Conservation (phyloP, 352 stramenopile genomes). For the Pythium folliculosum region DNA sequence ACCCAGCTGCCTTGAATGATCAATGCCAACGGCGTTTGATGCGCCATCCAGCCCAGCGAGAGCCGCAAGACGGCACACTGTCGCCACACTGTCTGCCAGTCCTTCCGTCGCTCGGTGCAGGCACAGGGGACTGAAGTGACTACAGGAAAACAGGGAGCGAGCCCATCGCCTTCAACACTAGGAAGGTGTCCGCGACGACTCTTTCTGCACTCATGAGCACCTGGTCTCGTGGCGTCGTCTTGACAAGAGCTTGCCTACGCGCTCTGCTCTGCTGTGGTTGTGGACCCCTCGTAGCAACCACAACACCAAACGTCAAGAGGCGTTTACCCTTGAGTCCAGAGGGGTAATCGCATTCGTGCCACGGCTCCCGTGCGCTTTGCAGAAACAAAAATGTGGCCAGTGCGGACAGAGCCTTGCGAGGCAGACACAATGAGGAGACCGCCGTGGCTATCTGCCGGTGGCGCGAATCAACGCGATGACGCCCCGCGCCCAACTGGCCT, state of each 20-base stretch:
- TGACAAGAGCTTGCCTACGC: neutral
- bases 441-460: neutral
- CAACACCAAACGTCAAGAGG: neutral
- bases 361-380: too few relatives aligned
- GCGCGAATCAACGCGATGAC: constrained; percentile 5
- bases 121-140: neutral
- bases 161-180: neutral
- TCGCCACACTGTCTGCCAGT: neutral
- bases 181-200: neutral
- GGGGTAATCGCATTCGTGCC: neutral
- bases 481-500: neutral
- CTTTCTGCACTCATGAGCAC: neutral
- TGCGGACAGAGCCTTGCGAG: neutral
- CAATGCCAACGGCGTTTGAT: neutral
- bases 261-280: neutral
- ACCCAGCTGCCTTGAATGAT: neutral
- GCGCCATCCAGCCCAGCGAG: neutral
- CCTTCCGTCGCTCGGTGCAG: neutral
- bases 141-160: neutral
- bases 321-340: neutral
- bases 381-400: neutral
- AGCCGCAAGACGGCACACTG: neutral
- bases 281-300: neutral
- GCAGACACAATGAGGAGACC: neutral
- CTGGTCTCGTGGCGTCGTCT: neutral